Evolutionary conservation across 108 stramenopile genomes (phyloP).

Genomic region (Skeletonema marinoi): DNA sequence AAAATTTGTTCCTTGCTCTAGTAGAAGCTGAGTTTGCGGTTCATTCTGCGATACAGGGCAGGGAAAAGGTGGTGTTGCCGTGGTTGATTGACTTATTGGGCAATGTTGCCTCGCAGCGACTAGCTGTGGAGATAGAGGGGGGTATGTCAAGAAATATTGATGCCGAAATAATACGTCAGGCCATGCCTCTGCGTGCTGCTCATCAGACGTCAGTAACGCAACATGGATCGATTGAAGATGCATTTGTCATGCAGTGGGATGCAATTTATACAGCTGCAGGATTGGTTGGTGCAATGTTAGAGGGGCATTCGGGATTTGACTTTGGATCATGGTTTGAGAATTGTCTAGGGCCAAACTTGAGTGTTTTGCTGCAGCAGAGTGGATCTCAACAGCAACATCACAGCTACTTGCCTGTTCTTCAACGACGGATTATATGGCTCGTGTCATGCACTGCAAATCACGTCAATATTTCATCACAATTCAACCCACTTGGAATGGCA

Average conservation of each 20-base stretch:
- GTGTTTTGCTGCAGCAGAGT: slow-evolving; percentile 11
- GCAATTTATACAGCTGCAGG: slow-evolving; percentile 42
- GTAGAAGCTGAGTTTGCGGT: slow-evolving; percentile 10
- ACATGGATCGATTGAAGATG: background rate
- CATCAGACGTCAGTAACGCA: background rate
- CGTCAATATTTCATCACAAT: slow-evolving; percentile 10
- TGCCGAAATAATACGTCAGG: background rate
- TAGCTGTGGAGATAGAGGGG: slow-evolving; percentile 26
- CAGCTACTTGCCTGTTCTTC: slow-evolving; percentile 32
- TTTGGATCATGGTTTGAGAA: slow-evolving; percentile 36
- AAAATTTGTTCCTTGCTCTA: slow-evolving; percentile 44
- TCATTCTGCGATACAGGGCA: no score
- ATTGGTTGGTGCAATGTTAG: slow-evolving; percentile 24
- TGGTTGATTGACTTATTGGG: slow-evolving; percentile 25
- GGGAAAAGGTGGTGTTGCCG: slow-evolving; percentile 14
- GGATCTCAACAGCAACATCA: background rate
- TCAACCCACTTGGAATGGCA: slow-evolving; percentile 28
- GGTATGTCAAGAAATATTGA: background rate
- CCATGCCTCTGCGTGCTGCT: slow-evolving; percentile 23
- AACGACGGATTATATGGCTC: slow-evolving; percentile 44
- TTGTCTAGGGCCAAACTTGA: slow-evolving; percentile 24
- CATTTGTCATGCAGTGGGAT: slow-evolving; percentile 39
- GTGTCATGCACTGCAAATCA: slow-evolving; percentile 39
- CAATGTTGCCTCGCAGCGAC: slow-evolving; percentile 28
- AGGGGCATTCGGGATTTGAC: slow-evolving; percentile 20